These are phyloP conservation scores for Macrolepiota fuliginosa DNA, from an alignment of 768 basidiomycete species.

Conservation along the genomic window DNA sequence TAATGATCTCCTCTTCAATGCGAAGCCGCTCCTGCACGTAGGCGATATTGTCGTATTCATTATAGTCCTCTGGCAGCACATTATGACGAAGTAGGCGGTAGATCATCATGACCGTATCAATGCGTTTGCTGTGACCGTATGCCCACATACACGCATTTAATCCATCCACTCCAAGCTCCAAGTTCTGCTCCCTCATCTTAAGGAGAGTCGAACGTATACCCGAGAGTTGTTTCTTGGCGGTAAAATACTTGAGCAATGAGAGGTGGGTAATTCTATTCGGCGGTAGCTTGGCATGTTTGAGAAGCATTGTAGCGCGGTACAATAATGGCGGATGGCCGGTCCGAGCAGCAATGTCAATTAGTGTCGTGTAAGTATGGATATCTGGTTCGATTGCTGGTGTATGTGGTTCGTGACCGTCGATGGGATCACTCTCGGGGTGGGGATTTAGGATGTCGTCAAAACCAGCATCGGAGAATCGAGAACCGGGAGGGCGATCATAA, in stretches of 20 bases:
- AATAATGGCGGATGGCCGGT: constrained; percentile 39
- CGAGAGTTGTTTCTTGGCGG: constrained; percentile 40
- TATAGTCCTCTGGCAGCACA: constrained; percentile 31
- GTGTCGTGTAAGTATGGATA: constrained; percentile 65
- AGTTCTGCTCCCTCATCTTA: constrained; percentile 47
- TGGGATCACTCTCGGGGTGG: background rate
- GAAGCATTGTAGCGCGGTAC: constrained; percentile 49
- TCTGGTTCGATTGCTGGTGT: constrained; percentile 45
- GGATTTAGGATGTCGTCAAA: constrained; percentile 7
- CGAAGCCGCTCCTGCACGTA: constrained; percentile 34
- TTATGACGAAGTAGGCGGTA: constrained; percentile 66
- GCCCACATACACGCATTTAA: constrained; percentile 73
- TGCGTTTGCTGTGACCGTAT: constrained; percentile 48
- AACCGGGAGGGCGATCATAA: constrained; percentile 40
- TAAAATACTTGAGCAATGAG: constrained; percentile 55
- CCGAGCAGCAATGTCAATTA: constrained; percentile 62
- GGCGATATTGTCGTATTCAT: constrained; percentile 32
- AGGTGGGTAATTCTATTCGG: constrained; percentile 67
- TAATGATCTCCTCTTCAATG: constrained; percentile 43
- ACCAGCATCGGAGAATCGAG: constrained; percentile 16
- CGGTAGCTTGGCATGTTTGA: constrained; percentile 49
- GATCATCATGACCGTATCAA: constrained; percentile 57
- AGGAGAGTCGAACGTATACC: constrained; percentile 55
- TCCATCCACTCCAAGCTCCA: constrained; percentile 61
- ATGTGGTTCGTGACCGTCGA: constrained; percentile 4